Percentiles rank a stretch among this genome's conserved stretches.
Conservation (phyloP, 2,329 filamentous ascomycete genomes). For the Diaporthe vexans region DNA sequence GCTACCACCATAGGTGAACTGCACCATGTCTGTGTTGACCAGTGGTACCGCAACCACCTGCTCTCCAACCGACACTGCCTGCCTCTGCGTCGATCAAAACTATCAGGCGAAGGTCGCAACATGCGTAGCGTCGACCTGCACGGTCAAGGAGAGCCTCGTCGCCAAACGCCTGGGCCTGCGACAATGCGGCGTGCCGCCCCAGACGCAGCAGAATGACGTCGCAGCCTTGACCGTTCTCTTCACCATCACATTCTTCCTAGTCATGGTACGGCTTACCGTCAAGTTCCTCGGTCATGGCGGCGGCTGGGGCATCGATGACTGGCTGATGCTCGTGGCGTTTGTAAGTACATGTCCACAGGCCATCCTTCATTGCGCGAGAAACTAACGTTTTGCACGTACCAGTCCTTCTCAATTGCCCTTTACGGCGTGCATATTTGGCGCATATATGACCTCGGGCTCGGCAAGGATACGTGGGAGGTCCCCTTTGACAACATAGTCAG, state of each 20-base stretch:
- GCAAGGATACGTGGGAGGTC: conserved; percentile 26
- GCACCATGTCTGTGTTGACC: conserved; percentile 30
- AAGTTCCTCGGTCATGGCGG: conserved; percentile 21
- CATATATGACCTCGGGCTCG: conserved; percentile 14
- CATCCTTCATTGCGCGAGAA: no score
- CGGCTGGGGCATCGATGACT: conserved; percentile 33
- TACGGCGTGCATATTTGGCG: conserved; percentile 8
- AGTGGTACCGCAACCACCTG: conserved; percentile 32
- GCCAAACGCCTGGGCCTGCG: conserved; percentile 5
- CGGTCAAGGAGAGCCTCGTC: conserved; percentile 32
- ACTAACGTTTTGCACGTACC: background rate
- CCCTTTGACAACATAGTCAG: background rate
- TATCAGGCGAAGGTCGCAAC: conserved; percentile 22
- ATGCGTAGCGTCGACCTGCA: conserved; percentile 30
- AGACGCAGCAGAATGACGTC: background rate
- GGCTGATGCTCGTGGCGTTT: conserved; percentile 22
- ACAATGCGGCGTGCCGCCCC: conserved; percentile 4
- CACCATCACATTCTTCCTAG: conserved; percentile 15
- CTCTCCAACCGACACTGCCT: conserved; percentile 9
- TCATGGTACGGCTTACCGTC: conserved; percentile 27
- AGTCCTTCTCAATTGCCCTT: conserved; percentile 15
- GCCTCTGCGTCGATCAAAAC: conserved; percentile 7
- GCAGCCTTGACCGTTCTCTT: conserved; percentile 20
- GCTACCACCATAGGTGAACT: conserved; percentile 8
- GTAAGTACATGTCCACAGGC: background rate